Percentiles rank a stretch among this genome's conserved stretches.
phyloP scores from a whole-genome alignment of 495 filamentous ascomycete species.

The Parachaetomium inaequale region DNA sequence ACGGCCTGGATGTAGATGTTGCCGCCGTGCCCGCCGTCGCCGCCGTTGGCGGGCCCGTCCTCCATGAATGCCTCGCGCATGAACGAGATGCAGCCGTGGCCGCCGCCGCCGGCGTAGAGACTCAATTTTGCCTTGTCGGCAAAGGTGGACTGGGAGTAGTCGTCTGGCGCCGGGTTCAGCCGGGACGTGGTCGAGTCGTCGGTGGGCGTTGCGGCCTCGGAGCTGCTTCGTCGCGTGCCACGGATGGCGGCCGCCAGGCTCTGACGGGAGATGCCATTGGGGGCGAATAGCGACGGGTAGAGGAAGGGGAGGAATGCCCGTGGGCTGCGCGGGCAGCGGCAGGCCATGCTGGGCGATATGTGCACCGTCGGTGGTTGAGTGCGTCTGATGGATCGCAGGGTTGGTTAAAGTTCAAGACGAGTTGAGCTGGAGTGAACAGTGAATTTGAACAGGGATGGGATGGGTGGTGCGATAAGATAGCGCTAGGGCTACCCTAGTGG shows the following conservation, averaged over 20 bases:
- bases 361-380: background rate
- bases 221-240: slow-evolving; percentile 23
- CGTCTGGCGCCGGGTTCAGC: slow-evolving; percentile 73
- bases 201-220: slow-evolving; percentile 23
- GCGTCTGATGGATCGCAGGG: background rate
- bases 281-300: slow-evolving; percentile 54
- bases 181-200: slow-evolving; percentile 41
- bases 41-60: slow-evolving; percentile 92
- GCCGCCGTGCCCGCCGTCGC: slow-evolving; percentile 87
- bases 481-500: background rate
- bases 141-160: slow-evolving; percentile 79
- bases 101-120: slow-evolving; percentile 72
- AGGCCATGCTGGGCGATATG: slow-evolving; percentile 40
- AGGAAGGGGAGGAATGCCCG: slow-evolving; percentile 61
- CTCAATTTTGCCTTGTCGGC: slow-evolving; percentile 78
- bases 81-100: slow-evolving; percentile 91
- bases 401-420: background rate
- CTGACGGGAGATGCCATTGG: slow-evolving; percentile 32
- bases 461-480: slow-evolving; percentile 1
- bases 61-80: slow-evolving; percentile 82
- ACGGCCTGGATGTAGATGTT: slow-evolving; percentile 93
- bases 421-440: background rate
- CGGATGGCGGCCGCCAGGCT: slow-evolving; percentile 23
- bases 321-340: slow-evolving; percentile 40
- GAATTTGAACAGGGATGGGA: slow-evolving; percentile 9